Evolutionary conservation across 352 stramenopile genomes (phyloP).

Genomic region (Aphanomyces euteiches): DNA sequence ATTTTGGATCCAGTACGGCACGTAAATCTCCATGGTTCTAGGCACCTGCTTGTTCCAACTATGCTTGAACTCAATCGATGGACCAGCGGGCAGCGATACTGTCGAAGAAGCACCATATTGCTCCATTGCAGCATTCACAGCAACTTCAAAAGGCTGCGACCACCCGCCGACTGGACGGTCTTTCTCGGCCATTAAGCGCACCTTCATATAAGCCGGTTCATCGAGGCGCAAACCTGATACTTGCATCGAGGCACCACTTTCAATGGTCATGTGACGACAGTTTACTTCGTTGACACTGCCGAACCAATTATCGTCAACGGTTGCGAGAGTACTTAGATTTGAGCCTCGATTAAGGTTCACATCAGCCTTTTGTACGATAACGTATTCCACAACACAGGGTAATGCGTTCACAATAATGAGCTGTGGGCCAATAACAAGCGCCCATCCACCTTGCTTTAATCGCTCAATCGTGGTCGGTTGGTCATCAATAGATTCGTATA

Average conservation of each 20-base stretch:
- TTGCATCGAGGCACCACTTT: constrained; percentile 76
- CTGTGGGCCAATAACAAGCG: constrained; percentile 76
- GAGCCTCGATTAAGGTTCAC: constrained; percentile 33
- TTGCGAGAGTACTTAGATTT: neutral
- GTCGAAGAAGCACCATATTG: constrained; percentile 45
- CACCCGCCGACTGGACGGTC: constrained; percentile 32
- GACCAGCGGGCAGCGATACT: constrained; percentile 57
- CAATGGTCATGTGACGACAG: constrained; percentile 59
- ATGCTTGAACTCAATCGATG: constrained; percentile 61
- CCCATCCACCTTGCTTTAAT: constrained; percentile 63
- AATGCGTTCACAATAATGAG: constrained; percentile 78
- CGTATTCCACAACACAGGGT: constrained; percentile 77
- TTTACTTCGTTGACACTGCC: constrained; percentile 75
- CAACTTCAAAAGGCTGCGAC: constrained; percentile 61
- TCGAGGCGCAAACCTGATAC: constrained; percentile 74
- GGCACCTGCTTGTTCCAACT: constrained; percentile 57
- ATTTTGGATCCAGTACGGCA: constrained; percentile 85
- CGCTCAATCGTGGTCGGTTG: constrained; percentile 81
- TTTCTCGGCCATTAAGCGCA: constrained; percentile 49
- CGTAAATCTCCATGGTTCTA: constrained; percentile 62
- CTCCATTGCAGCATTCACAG: constrained; percentile 46
- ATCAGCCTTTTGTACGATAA: constrained; percentile 70
- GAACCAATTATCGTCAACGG: constrained; percentile 36
- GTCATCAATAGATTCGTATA: constrained; percentile 77
- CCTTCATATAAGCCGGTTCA: constrained; percentile 65